These are phyloP conservation scores for Diaporthe capsici DNA, from an alignment of 2,329 filamentous ascomycete species.

Conservation along the genomic window DNA sequence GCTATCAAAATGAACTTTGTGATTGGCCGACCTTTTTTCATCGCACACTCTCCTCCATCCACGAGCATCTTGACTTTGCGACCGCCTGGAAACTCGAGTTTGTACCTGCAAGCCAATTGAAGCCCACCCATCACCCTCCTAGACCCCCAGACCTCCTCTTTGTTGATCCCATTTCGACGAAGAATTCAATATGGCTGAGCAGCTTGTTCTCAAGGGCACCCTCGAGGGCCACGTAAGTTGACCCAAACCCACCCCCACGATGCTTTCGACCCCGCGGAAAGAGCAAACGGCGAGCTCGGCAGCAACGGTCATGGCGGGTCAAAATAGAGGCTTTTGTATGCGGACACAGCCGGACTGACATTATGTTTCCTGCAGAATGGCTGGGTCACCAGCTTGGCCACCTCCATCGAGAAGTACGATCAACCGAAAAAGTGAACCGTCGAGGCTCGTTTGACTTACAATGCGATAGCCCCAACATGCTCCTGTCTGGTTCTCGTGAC, in stretches of 20 bases:
- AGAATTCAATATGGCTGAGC: constrained; percentile 81
- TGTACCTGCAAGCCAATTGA: constrained; percentile 42
- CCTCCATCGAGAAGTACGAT: constrained; percentile 97
- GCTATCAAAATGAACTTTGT: constrained; percentile 35
- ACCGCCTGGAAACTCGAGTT: constrained; percentile 29
- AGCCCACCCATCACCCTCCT: constrained; percentile 50
- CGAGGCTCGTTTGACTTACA: constrained; percentile 47
- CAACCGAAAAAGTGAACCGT: constrained; percentile 37
- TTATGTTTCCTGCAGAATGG: constrained; percentile 72
- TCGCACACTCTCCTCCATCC: constrained; percentile 60
- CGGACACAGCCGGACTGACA: constrained; percentile 46
- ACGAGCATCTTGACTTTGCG: constrained; percentile 44
- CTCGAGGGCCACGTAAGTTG: constrained; percentile 92
- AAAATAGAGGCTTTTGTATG: not conserved
- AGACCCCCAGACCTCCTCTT: constrained; percentile 52
- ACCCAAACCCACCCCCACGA: constrained; percentile 44
- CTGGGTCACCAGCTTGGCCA: constrained; percentile 99
- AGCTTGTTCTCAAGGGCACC: constrained; percentile 96
- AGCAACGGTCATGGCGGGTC: constrained; percentile 25
- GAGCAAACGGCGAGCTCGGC: constrained; percentile 28
- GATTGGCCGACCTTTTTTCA: constrained; percentile 37
- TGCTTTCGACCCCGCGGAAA: constrained; percentile 45
- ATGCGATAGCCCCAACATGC: constrained; percentile 90
- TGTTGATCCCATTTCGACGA: constrained; percentile 51
- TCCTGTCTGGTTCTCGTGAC: constrained; percentile 96